Evolutionary conservation across 1,284 basidiomycete genomes (phyloP), one percentile per base, ranked within the genome.

Genomic region (Ceratobasidium sp.): DNA sequence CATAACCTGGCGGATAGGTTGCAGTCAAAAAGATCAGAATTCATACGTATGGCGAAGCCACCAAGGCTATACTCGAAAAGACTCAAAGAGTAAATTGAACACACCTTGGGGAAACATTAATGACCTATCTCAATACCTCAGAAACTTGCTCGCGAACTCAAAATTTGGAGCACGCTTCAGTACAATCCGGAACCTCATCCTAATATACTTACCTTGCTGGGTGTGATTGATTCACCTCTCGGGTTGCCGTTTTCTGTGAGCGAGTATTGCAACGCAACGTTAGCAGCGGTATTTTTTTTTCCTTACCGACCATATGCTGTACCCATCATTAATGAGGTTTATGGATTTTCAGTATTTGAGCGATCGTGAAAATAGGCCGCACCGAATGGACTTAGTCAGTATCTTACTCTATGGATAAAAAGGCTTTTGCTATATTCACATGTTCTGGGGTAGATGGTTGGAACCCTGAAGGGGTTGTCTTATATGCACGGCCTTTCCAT

Each of bases 221-320:
- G 64, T n/a, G 38, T 69, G 16, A 16, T 69, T 5, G 64, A 69
- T 1, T 55, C 64, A 30, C 64, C 41, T 3, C 26, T 43, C 21
- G 64, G 64, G 18, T 28, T 69, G 26, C 64, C 64, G 9, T 69
- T 50, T 23, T 69, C 64, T 7, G 64, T 69, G 13, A 69, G 64
- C 28, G 64, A 69, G 43, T 57, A 55, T 14, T 69, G 64, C 47
- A 3, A 4, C 1, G 41, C 21, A 18, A 69, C 35, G 0, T 41
- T 69, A 3, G 50, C 64, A 1, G 52, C 55, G 64, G 64, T 44
- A 46, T 26, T 49, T 54, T 16, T 7, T 16, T 32, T 49, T 26
- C 14, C n/a, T n/a, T n/a, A n/a, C n/a, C n/a, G n/a, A n/a, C n/a
- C n/a, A n/a, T n/a, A n/a, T n/a, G n/a, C n/a, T n/a, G n/a, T n/a